A percentile compares a stretch with the other conserved stretches of the same genome.
Conservation (phyloP, 2,329 filamentous ascomycete species). For the Leptodontidium sp. region DNA sequence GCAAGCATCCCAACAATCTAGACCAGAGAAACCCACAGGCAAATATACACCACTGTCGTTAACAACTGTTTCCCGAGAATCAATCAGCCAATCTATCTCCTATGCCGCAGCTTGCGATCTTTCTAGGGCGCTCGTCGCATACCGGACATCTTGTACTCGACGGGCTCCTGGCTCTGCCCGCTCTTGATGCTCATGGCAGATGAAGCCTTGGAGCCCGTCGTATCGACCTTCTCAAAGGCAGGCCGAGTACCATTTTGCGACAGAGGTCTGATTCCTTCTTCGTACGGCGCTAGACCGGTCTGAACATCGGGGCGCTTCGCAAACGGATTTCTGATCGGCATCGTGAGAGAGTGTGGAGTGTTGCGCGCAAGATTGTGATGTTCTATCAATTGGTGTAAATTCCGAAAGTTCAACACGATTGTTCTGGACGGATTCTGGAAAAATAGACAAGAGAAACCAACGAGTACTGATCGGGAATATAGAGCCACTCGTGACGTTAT, state of each 20-base stretch:
- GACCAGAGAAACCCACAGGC: slow-evolving; percentile 66
- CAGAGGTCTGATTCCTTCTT: slow-evolving; percentile 61
- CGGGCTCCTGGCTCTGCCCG: slow-evolving; percentile 67
- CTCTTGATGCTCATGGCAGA: slow-evolving; percentile 69
- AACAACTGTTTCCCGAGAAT: slow-evolving; percentile 69
- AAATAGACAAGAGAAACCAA: slow-evolving; percentile 6
- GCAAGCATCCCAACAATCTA: slow-evolving; percentile 38
- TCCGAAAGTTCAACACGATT: not conserved
- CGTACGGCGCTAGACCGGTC: slow-evolving; percentile 43
- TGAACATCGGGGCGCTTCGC: slow-evolving; percentile 60
- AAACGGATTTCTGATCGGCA: slow-evolving; percentile 79
- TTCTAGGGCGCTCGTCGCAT: slow-evolving; percentile 49
- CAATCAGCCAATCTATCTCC: slow-evolving; percentile 23
- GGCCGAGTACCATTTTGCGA: slow-evolving; percentile 55
- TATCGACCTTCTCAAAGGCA: slow-evolving; percentile 69
- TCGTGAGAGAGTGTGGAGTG: slow-evolving; percentile 48
- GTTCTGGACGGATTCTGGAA: not conserved
- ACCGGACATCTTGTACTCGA: slow-evolving; percentile 85
- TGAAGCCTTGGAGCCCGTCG: slow-evolving; percentile 67
- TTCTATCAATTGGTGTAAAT: not conserved
- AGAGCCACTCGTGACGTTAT: slow-evolving; percentile 27
- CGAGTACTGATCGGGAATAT: slow-evolving; percentile 6
- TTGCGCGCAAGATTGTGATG: not conserved
- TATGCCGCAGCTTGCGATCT: not conserved
- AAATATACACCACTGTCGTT: slow-evolving; percentile 96